phyloP scores from a whole-genome alignment of 2,329 filamentous ascomycete genomes.

The Aspergillus uvarum region DNA sequence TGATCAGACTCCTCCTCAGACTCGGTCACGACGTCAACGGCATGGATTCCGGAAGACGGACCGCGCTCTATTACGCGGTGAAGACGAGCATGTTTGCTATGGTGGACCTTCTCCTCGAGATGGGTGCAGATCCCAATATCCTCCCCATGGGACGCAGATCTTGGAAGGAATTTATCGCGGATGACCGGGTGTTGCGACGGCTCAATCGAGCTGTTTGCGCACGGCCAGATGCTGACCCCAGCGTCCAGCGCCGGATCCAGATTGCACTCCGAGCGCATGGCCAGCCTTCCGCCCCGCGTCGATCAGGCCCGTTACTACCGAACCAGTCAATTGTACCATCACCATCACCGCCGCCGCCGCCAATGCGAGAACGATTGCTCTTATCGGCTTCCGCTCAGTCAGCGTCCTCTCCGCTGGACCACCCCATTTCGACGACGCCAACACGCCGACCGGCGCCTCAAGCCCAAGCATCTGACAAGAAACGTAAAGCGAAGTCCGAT shows the following conservation, averaged over 20 bases:
- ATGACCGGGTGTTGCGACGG: constrained; percentile 19
- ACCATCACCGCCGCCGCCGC: neutral
- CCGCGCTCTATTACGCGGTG: constrained; percentile 29
- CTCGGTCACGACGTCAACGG: constrained; percentile 25
- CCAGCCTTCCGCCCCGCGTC: constrained; percentile 3
- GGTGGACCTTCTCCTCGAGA: constrained; percentile 26
- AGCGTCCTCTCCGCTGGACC: neutral
- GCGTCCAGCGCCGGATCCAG: constrained; percentile 11
- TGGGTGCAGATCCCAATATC: constrained; percentile 27
- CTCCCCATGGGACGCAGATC: constrained; percentile 23
- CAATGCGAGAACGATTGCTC: neutral
- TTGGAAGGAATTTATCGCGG: constrained; percentile 28
- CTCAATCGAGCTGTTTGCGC: constrained; percentile 19
- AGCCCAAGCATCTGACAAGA: constrained; percentile 2
- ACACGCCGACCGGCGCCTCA: constrained; percentile 1
- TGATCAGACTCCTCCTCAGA: constrained; percentile 23
- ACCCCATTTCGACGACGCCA: neutral
- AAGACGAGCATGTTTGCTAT: constrained; percentile 23
- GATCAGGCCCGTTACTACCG: constrained; percentile 4
- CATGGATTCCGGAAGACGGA: constrained; percentile 25
- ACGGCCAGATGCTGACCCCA: constrained; percentile 13
- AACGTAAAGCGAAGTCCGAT: constrained; percentile 4
- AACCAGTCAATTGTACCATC: constrained; percentile 4
- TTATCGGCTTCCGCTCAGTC: constrained; percentile 1
- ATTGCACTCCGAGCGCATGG: constrained; percentile 3